Base-by-base conservation (phyloP, 371 early-diverging fungal genomes). In the Actinomucor elegans region DNA sequence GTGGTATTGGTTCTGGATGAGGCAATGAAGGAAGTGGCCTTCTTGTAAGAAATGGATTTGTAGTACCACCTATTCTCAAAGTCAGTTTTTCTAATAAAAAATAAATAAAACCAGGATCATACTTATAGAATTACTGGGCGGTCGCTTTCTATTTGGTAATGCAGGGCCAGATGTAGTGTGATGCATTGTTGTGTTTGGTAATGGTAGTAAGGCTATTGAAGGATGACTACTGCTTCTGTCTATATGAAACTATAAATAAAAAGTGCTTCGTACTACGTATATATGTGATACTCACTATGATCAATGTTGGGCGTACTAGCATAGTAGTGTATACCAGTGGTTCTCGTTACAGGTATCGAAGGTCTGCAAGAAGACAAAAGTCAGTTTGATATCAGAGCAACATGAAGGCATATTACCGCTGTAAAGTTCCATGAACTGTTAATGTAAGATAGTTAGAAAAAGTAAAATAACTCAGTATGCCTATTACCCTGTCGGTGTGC, bases 231-330 rank as follows among this genome's bases (percentile, higher is more conserved):
- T 37, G 21, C 40, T 38, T 17, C 31, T 24, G 31, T 21, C 50
- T 38, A n/a, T 20, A 2, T 3, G 8, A 18, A n/a, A 17, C n/a
- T 12, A 41, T 7, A 41, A 18, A 41, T 7, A 26, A 26, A 12
- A 5, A 41, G 23, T 12, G 12, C 1, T 21, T 18, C 8, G 11
- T 17, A n/a, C n/a, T n/a, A n/a, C n/a, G n/a, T n/a, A n/a, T n/a
- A n/a, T n/a, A n/a, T n/a, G n/a, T n/a, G n/a, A n/a, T n/a, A n/a
- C n/a, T n/a, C n/a, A n/a, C n/a, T n/a, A n/a, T n/a, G n/a, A 7
- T 41, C 42, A 18, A 42, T 33, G 24, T 42, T 33, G 11, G 52
- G 41, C 6, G 52, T 18, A 41, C 52, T 52, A 11, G 20, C 27
- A 15, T 36, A 48, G 20, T 36, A 36, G 12, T 14, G 18, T 4